A percentile compares a stretch with the other conserved stretches of the same genome.
Conservation (phyloP, 768 basidiomycete genomes). For the Pluteus cervinus region DNA sequence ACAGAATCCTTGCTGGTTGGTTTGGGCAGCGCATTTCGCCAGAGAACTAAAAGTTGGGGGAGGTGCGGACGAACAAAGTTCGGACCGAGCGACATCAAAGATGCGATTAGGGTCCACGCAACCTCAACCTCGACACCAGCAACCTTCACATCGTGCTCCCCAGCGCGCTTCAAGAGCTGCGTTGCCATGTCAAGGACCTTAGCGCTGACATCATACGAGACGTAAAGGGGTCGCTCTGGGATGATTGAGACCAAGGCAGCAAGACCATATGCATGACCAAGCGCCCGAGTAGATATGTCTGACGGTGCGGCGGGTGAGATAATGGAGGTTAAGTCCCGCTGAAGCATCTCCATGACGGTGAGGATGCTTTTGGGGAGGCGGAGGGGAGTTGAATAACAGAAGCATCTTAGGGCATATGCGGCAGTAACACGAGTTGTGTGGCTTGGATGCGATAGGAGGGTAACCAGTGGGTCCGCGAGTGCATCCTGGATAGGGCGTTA, state of each 20-base stretch:
- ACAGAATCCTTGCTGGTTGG: conserved; percentile 82
- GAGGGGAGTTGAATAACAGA: conserved; percentile 85
- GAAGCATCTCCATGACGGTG: conserved; percentile 72
- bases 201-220: conserved; percentile 88
- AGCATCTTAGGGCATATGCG: conserved; percentile 83
- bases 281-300: conserved; percentile 63
- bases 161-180: conserved; percentile 82
- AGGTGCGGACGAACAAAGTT: conserved; percentile 93
- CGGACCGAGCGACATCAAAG: conserved; percentile 87
- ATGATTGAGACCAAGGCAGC: conserved; percentile 83
- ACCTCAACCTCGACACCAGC: conserved; percentile 86
- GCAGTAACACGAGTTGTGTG: conserved; percentile 84
- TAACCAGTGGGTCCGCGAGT: conserved; percentile 77
- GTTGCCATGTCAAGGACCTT: conserved; percentile 91
- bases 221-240: conserved; percentile 84
- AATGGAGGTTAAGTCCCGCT: conserved; percentile 73
- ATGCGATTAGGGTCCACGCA: conserved; percentile 89
- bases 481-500: conserved; percentile 51
- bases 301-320: conserved; percentile 65
- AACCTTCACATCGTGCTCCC: conserved; percentile 82
- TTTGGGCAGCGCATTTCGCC: conserved; percentile 96
- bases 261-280: conserved; percentile 89
- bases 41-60: conserved; percentile 89
- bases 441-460: conserved; percentile 80
- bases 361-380: conserved; percentile 77